Conservation (phyloP, 2,329 filamentous ascomycete genomes). For the Periconia macrospinosa region DNA sequence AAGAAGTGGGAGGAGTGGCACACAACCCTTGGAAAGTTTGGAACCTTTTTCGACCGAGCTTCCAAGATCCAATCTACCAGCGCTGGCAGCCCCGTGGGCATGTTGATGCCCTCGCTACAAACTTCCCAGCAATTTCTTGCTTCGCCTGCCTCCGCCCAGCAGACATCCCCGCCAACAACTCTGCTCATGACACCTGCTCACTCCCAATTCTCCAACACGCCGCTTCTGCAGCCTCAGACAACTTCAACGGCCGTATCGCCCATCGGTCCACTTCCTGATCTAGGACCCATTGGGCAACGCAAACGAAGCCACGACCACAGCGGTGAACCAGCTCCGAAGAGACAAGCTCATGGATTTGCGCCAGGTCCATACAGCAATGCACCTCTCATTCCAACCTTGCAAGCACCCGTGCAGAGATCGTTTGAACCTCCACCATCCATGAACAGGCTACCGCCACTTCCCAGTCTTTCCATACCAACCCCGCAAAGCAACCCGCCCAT, state of each 20-base stretch:
- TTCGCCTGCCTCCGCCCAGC: slow-evolving; percentile 54
- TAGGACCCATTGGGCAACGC: slow-evolving; percentile 44
- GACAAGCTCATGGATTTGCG: slow-evolving; percentile 43
- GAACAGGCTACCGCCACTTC: slow-evolving; percentile 65
- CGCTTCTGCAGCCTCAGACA: slow-evolving; percentile 43
- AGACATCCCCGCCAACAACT: slow-evolving; percentile 54
- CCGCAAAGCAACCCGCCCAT: slow-evolving; percentile 32
- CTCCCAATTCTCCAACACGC: slow-evolving; percentile 44
- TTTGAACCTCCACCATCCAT: slow-evolving; percentile 42
- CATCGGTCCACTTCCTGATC: slow-evolving; percentile 46
- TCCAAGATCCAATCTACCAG: slow-evolving; percentile 50
- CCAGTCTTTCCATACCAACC: slow-evolving; percentile 70
- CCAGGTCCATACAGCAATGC: slow-evolving; percentile 41
- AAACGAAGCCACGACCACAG: slow-evolving; percentile 63
- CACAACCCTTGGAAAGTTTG: slow-evolving; percentile 77
- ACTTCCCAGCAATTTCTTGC: slow-evolving; percentile 49
- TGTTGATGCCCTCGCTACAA: slow-evolving; percentile 39
- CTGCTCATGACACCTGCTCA: slow-evolving; percentile 47
- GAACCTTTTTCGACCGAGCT: slow-evolving; percentile 77
- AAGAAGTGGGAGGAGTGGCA: slow-evolving; percentile 89
- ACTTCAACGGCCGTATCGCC: slow-evolving; percentile 49
- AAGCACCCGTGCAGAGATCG: slow-evolving; percentile 35
- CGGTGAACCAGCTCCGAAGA: slow-evolving; percentile 61
- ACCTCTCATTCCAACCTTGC: slow-evolving; percentile 37
- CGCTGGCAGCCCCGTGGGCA: slow-evolving; percentile 37